Conservation (phyloP, 1,284 basidiomycete genomes). For the Malassezia cuniculi region DNA sequence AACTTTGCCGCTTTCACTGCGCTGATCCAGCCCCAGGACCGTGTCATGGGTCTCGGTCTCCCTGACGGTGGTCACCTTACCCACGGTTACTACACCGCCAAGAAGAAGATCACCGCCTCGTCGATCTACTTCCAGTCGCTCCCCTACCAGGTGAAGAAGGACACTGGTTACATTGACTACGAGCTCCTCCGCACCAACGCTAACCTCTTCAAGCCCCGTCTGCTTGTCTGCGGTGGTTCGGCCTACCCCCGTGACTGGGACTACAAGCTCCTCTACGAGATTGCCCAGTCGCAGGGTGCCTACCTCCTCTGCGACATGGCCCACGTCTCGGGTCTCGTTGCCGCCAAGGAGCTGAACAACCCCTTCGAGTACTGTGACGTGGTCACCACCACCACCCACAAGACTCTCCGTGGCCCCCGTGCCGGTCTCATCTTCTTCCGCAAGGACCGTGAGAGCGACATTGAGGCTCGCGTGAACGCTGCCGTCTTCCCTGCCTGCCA, state of each 20-base stretch:
- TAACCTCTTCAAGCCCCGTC: slow-evolving; percentile 86
- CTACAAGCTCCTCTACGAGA: slow-evolving; percentile 59
- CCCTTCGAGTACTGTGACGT: slow-evolving; percentile 97
- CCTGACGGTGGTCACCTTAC: slow-evolving; percentile 97
- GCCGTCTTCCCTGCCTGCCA: slow-evolving; percentile 99
- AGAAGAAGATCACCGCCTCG: slow-evolving; percentile 99
- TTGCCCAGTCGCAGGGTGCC: slow-evolving; percentile 74
- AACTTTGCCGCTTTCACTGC: slow-evolving; percentile 97
- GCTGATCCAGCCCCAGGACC: slow-evolving; percentile 90
- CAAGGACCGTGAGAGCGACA: slow-evolving; percentile 72
- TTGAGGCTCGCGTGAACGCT: slow-evolving; percentile 91
- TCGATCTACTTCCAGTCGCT: slow-evolving; percentile 99
- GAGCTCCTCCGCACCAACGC: slow-evolving; percentile 69
- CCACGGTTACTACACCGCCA: slow-evolving; percentile 95
- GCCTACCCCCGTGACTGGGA: slow-evolving; percentile 95
- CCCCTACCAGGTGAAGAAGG: slow-evolving; percentile 65
- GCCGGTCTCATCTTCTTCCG: slow-evolving; percentile 98
- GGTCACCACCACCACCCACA: slow-evolving; percentile 57
- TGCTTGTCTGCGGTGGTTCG: slow-evolving; percentile 94
- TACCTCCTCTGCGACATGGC: slow-evolving; percentile 74
- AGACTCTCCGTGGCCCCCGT: slow-evolving; percentile 94
- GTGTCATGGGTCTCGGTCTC: slow-evolving; percentile 96
- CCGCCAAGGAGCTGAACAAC: slow-evolving; percentile 77
- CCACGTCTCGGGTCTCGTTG: slow-evolving; percentile 89
- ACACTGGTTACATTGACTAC: slow-evolving; percentile 84